Evolutionary conservation across 2,329 filamentous ascomycete genomes (phyloP), one percentile per base, ranked within the genome.

Genomic region (Emergomyces africanus): DNA sequence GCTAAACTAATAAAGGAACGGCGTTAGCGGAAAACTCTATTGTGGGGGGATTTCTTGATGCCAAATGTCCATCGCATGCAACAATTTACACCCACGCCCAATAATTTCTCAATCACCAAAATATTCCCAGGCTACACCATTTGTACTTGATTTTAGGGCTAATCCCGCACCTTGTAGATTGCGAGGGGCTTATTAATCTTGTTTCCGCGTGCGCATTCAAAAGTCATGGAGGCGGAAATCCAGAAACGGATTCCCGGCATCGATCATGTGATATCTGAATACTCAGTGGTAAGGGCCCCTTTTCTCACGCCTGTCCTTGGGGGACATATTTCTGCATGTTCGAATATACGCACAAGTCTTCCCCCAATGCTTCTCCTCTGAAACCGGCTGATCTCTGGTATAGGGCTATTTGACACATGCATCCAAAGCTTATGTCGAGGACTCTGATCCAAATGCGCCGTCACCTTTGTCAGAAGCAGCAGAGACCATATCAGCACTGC

Each of bases 351-450:
- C 28, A 46, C 20, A 50, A 50, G 23, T 20, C 14, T 48, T 35
- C 15, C 50, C 10, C 20, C n/a, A 37, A 41, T 2, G 1, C 14
- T 12, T 18, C 10, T 54, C 14, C 1, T 28, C n/a, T 25, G 53
- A 23, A 14, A 18, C 35, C n/a, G 12, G 33, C 51, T 54, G 23
- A 54, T n/a, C 12, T 41, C 23, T 18, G 23, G 35, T 46, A 14
- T 57, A 78, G 76, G 94, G 94, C 60, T 99, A 97, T 72, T 81
- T 99, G 66, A 90, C 85, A 69, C 92, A 99, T 79, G 94, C 94
- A 54, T 94, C 91, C 54, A 91, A 86, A 64, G 80, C 88, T 57
- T 95, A 88, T 79, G 80, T 84, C 61, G 83, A 85, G 57, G 90
- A 95, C 64, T 75, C 77, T 57, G 90, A 95, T 64, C 70, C 82